phyloP scores from a whole-genome alignment of 1,284 basidiomycete species.

The Moesziomyces sp. region DNA sequence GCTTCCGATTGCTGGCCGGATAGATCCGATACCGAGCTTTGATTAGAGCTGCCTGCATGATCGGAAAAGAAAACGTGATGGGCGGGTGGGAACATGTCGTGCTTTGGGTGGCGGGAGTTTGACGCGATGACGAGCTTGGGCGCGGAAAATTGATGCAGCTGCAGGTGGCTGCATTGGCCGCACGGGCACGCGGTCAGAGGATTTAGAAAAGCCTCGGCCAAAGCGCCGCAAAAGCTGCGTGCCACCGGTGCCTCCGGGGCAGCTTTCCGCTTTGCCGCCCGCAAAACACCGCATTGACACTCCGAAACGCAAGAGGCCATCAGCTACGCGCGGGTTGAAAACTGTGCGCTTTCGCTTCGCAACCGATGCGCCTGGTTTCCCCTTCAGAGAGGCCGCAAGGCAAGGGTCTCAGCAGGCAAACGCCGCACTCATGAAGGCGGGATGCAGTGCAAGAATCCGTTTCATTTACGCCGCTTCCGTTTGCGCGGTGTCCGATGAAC shows the following conservation, averaged over 20 bases:
- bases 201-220: no score
- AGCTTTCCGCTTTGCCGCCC: no score
- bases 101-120: neutral
- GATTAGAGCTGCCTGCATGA: neutral
- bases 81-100: neutral
- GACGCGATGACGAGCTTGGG: neutral
- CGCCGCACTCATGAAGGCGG: no score
- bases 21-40: neutral
- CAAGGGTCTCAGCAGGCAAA: no score
- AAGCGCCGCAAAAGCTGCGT: neutral
- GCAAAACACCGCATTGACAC: neutral
- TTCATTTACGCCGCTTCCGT: no score
- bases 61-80: neutral
- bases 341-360: neutral
- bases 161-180: neutral
- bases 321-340: neutral
- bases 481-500: no score
- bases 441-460: neutral
- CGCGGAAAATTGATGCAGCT: neutral
- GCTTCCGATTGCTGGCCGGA: no score
- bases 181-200: neutral
- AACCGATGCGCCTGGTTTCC: neutral
- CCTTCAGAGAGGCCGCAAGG: neutral
- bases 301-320: neutral
- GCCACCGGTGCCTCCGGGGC: no score